These are phyloP conservation scores for Serpula lacrymans DNA, from an alignment of 768 basidiomycete genomes.

Conservation along the genomic window DNA sequence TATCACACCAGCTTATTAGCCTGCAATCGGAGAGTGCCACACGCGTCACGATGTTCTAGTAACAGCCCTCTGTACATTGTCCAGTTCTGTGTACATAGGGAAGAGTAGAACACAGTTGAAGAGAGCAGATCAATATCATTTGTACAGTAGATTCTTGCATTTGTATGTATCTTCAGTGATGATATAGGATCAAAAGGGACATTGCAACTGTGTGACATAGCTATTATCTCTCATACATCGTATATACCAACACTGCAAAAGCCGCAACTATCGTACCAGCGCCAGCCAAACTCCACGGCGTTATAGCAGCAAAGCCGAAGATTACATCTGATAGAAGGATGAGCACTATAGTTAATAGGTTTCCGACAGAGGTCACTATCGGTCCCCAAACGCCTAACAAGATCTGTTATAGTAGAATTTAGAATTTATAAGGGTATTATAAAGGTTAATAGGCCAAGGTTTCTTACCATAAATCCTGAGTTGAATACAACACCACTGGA, in stretches of 20 bases:
- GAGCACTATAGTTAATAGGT: conserved; percentile 90
- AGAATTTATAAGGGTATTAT: background rate
- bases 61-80: too few relatives aligned
- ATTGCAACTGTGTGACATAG: background rate
- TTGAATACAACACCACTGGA: conserved; percentile 76
- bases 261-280: conserved; percentile 77
- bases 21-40: too few relatives aligned
- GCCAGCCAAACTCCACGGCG: conserved; percentile 70
- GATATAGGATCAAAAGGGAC: too few relatives aligned
- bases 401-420: conserved; percentile 44
- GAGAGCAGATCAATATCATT: too few relatives aligned
- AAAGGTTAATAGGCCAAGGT: conserved; percentile 6
- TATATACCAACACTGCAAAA: conserved; percentile 76
- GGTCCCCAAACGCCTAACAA: conserved; percentile 87
- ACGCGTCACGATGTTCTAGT: too few relatives aligned
- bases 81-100: too few relatives aligned
- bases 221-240: conserved; percentile 46
- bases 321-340: conserved; percentile 77
- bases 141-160: too few relatives aligned
- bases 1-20: too few relatives aligned
- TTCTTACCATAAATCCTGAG: conserved; percentile 76
- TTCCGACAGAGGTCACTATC: conserved; percentile 83
- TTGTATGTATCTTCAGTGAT: too few relatives aligned
- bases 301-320: conserved; percentile 65
- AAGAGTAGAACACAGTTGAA: too few relatives aligned